Evolutionary conservation across 768 basidiomycete species (phyloP).

Genomic region (Tylopilus cervinicoccineus): DNA sequence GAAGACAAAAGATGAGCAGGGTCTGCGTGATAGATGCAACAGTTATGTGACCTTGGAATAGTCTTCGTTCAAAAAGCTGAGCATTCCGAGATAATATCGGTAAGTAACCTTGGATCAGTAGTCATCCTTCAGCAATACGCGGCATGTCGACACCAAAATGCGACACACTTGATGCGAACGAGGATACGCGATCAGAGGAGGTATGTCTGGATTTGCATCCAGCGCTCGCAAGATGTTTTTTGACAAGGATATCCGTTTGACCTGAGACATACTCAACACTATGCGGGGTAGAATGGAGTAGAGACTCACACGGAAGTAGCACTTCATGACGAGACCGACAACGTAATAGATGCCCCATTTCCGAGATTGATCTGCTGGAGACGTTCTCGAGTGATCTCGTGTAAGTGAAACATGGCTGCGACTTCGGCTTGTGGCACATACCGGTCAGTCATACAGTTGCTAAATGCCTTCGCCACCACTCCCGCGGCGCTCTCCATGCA

Average conservation of each 20-base stretch:
- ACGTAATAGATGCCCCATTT: constrained; percentile 94
- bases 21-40: not conserved
- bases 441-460: constrained; percentile 84
- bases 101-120: constrained; percentile 71
- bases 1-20: constrained; percentile 5
- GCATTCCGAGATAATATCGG: constrained; percentile 91
- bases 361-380: constrained; percentile 68
- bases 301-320: constrained; percentile 81
- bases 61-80: constrained; percentile 91
- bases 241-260: constrained; percentile 86
- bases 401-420: not conserved
- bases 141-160: constrained; percentile 7
- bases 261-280: constrained; percentile 39
- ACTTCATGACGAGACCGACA: constrained; percentile 86
- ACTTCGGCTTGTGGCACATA: constrained; percentile 23
- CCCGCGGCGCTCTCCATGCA: constrained; percentile 86
- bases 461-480: constrained; percentile 85
- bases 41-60: constrained; percentile 63
- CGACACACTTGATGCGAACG: constrained; percentile 74
- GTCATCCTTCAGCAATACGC: constrained; percentile 12
- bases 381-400: constrained; percentile 40
- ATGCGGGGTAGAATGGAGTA: not conserved
- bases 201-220: constrained; percentile 80
- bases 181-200: constrained; percentile 71
- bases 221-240: constrained; percentile 91